These are phyloP conservation scores for Gossypium turneri DNA, from an alignment of 345 rosid species.

Conservation along the genomic window DNA sequence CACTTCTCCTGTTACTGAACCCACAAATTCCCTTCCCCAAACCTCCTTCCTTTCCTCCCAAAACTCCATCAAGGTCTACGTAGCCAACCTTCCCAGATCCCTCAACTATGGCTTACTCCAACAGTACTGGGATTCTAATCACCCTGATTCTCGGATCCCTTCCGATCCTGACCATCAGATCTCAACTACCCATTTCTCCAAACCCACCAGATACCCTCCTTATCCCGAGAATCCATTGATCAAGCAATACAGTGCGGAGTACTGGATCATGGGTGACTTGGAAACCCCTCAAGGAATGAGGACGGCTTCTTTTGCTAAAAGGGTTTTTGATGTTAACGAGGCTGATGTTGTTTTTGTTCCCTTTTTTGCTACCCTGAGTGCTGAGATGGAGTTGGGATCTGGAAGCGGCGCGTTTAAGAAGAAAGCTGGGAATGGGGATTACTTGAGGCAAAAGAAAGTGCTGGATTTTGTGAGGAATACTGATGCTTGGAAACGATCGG, in stretches of 20 bases:
- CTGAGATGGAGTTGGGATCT: constrained; percentile 83
- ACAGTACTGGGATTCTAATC: constrained; percentile 57
- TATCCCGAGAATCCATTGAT: constrained; percentile 82
- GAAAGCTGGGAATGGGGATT: constrained; percentile 72
- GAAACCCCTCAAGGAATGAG: constrained; percentile 52
- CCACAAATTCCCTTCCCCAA: constrained; percentile 16
- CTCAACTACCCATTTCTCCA: constrained; percentile 23
- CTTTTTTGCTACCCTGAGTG: constrained; percentile 79
- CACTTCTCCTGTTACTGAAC: constrained; percentile 12
- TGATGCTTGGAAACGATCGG: constrained; percentile 70
- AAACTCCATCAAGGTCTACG: constrained; percentile 58
- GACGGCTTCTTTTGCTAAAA: constrained; percentile 50
- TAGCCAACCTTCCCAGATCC: constrained; percentile 80
- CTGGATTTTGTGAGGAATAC: constrained; percentile 57
- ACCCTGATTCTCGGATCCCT: constrained; percentile 63
- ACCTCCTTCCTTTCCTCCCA: constrained; percentile 5
- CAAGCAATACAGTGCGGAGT: constrained; percentile 97
- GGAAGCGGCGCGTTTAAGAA: constrained; percentile 64
- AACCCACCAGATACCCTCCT: constrained; percentile 38
- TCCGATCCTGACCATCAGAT: constrained; percentile 65
- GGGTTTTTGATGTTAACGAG: constrained; percentile 46
- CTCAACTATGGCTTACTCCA: constrained; percentile 76
- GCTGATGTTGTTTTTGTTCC: constrained; percentile 92
- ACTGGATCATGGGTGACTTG: constrained; percentile 89
- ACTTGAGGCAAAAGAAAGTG: constrained; percentile 65